Evolutionary conservation across 2,329 filamentous ascomycete species (phyloP).

Genomic region (Ophiognomonia clavigignenti-juglandacearum): DNA sequence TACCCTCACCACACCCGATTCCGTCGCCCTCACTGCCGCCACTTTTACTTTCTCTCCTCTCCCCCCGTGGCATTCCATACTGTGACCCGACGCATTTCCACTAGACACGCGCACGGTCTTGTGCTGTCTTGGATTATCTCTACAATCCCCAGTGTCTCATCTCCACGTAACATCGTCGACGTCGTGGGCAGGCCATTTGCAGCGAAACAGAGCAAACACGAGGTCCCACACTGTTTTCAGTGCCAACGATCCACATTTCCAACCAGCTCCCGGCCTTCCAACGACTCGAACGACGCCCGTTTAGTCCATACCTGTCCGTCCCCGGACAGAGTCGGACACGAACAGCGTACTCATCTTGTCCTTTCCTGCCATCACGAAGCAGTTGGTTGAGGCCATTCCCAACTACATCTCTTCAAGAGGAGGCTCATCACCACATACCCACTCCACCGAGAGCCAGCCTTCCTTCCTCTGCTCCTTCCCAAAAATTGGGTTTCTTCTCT

Average conservation of each 20-base stretch:
- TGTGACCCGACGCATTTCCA: background rate
- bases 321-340: background rate
- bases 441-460: background rate
- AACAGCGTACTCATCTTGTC: background rate
- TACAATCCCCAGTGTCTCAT: background rate
- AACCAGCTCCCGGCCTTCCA: too few relatives aligned
- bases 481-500: background rate
- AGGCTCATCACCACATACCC: background rate
- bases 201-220: background rate
- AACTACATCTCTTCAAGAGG: background rate
- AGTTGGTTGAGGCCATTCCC: background rate
- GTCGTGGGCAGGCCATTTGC: background rate
- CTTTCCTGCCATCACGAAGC: background rate
- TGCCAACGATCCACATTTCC: background rate
- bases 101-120: background rate
- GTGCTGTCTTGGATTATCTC: background rate
- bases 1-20: constrained; percentile 1
- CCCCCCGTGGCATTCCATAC: constrained; percentile 3
- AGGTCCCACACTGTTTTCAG: background rate
- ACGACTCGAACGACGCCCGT: background rate
- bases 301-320: background rate
- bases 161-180: background rate
- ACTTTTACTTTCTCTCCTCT: too few relatives aligned
- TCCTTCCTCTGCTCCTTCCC: background rate
- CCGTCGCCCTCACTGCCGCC: constrained; percentile 5